Base-by-base conservation (phyloP, 768 basidiomycete species). In the Serpula lacrymans region DNA sequence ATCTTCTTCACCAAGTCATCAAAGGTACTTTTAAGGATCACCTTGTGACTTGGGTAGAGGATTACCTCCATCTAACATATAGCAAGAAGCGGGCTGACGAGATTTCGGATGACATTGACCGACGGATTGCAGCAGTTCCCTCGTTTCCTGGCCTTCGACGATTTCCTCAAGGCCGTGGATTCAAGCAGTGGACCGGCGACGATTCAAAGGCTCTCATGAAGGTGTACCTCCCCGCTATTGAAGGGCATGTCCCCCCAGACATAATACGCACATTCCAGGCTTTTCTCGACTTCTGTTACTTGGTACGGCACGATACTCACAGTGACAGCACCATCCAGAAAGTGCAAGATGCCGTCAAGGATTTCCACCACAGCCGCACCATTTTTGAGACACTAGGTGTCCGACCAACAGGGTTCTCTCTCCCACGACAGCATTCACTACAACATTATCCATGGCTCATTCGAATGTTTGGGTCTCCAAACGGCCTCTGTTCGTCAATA, bases 11-110 rank as follows among this genome's bases (percentile, higher is more conserved):
- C 43, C 67, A 70, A 45, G 20, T 71, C 3, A 67, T 70, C 50
- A 70, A 70, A 42, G 66, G 68, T 7, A 58, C 52, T 0, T 71
- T 70, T 49, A 70, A 69, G 40, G 68, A 69, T 35, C 68, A 70
- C 40, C 46, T 70, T 10, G 67, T 70, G 1, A 39, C 39, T 6
- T 71, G 69, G 70, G 54, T 64, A 0, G 34, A 41, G 1, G 45
- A 60, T 4, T 70, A 68, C 37, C 38, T 73, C 1, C 7, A 36
- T 1, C 2, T 39, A 0, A 26, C 20, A 2, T 41, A 64, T 45
- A 41, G 47, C 0, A 26, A 27, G 25, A 36, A 31, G 18, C 16
- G n/a, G 16, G 17, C 22, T 30, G 38, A 11, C 23, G 29, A n/a
- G 17, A 9, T 39, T 17, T 10, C 29, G 14, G 38, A 25, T 43